Conservation (phyloP, 176 grass and related monocot species). For the Paspalum notatum region DNA sequence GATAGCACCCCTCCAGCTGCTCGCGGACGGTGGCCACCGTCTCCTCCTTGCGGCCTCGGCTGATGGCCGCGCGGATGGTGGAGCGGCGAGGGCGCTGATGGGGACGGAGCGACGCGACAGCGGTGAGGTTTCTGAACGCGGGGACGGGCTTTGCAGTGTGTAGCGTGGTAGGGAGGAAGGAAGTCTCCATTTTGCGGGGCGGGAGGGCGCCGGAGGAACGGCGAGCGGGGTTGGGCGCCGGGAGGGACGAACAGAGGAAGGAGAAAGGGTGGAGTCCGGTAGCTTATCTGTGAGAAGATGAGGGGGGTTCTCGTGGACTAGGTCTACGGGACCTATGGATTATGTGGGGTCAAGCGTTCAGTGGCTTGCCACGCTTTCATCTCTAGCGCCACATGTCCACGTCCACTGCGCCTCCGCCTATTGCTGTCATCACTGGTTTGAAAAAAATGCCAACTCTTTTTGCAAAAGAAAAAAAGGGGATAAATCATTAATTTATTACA, state of each 20-base stretch:
- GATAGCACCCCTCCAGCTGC: constrained; percentile 88
- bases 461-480: neutral
- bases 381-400: neutral
- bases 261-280: constrained; percentile 32
- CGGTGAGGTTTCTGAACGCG: constrained; percentile 14
- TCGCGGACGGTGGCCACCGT: constrained; percentile 62
- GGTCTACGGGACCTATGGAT: neutral
- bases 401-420: neutral
- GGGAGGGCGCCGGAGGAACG: constrained; percentile 25
- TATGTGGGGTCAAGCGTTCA: constrained; percentile 5
- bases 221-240: neutral
- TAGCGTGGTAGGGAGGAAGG: constrained; percentile 53
- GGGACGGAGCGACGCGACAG: constrained; percentile 28
- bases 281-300: constrained; percentile 55
- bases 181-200: constrained; percentile 62
- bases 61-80: constrained; percentile 72
- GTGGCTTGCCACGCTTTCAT: neutral
- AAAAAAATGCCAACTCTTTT: neutral
- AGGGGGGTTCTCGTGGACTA: neutral
- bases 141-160: constrained; percentile 44
- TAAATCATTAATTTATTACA: neutral
- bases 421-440: neutral
- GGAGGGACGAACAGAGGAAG: constrained; percentile 28
- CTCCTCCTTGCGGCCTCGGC: constrained; percentile 72
- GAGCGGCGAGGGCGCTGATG: constrained; percentile 35